Conservation (phyloP, 805 yeast genomes). For the Cyberlindnera bimundalis region DNA sequence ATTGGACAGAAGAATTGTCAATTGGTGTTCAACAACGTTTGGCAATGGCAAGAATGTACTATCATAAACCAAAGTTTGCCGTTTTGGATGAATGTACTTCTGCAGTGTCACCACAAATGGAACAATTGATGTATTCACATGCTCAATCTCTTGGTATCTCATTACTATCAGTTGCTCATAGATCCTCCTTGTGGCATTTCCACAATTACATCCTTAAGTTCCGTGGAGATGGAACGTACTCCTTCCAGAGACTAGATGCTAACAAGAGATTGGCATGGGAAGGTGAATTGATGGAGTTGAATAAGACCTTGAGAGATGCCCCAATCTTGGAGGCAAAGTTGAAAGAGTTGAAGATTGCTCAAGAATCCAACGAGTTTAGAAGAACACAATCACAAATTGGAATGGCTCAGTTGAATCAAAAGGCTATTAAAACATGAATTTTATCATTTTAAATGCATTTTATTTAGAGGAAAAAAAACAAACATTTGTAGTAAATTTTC, state of each 20-base stretch:
- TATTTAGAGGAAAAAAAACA: background rate
- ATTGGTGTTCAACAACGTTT: slow-evolving; percentile 91
- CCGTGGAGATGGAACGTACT: slow-evolving; percentile 76
- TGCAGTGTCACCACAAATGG: slow-evolving; percentile 88
- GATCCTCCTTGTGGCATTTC: slow-evolving; percentile 90
- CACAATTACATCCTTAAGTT: slow-evolving; percentile 80
- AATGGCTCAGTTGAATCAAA: slow-evolving; percentile 10
- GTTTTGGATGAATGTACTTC: slow-evolving; percentile 95
- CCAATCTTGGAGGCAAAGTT: slow-evolving; percentile 66
- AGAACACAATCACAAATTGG: slow-evolving; percentile 29
- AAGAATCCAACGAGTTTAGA: slow-evolving; percentile 32
- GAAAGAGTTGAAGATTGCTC: slow-evolving; percentile 55
- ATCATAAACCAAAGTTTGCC: slow-evolving; percentile 90
- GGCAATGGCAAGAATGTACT: slow-evolving; percentile 90
- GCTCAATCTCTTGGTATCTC: slow-evolving; percentile 81
- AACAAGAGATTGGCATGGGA: slow-evolving; percentile 68
- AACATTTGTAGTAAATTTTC: background rate
- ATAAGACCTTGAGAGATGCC: slow-evolving; percentile 65
- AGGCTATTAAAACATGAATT: slow-evolving; percentile 1
- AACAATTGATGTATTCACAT: slow-evolving; percentile 79
- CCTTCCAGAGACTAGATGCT: slow-evolving; percentile 65
- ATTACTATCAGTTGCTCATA: slow-evolving; percentile 84
- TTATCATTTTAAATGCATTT: background rate
- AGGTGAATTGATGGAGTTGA: slow-evolving; percentile 70
- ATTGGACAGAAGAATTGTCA: slow-evolving; percentile 87